Percentiles rank a stretch among this genome's conserved stretches.
phyloP scores from a whole-genome alignment of 495 filamentous ascomycete genomes.

The Bombardia bombarda region DNA sequence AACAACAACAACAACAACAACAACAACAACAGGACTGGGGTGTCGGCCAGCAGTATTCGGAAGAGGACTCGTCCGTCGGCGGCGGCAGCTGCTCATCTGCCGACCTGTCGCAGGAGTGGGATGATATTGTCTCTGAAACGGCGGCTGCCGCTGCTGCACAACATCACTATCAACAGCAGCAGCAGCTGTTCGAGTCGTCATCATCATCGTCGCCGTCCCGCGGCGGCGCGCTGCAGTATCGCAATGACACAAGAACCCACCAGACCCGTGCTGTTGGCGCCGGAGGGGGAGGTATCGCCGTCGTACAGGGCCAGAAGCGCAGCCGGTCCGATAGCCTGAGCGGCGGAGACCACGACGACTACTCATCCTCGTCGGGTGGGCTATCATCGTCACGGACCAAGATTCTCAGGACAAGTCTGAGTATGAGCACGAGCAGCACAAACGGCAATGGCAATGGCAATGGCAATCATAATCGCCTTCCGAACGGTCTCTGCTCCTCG shows the following conservation, averaged over 20 bases:
- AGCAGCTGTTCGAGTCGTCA: neutral
- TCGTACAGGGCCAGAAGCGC: neutral
- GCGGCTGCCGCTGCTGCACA: neutral
- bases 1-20: neutral
- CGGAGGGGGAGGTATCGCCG: too few relatives aligned
- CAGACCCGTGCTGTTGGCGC: neutral
- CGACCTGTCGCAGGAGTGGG: slow-evolving; percentile 18
- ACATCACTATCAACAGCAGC: neutral
- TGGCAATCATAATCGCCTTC: too few relatives aligned
- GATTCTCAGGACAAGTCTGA: too few relatives aligned
- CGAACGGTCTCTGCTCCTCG: too few relatives aligned
- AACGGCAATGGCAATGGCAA: too few relatives aligned
- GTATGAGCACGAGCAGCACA: too few relatives aligned
- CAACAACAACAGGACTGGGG: neutral
- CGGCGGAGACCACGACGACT: neutral
- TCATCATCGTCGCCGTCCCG: too few relatives aligned
- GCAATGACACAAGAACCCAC: neutral
- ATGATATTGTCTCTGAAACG: slow-evolving; percentile 5
- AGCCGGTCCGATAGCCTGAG: slow-evolving; percentile 1
- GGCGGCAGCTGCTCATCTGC: too few relatives aligned
- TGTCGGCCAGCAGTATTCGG: slow-evolving; percentile 3
- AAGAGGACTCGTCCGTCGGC: neutral
- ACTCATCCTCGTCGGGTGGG: too few relatives aligned
- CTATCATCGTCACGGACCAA: too few relatives aligned
- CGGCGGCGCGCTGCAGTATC: neutral